Percentiles rank a stretch among this genome's conserved stretches.
Evolutionary conservation across 441 rosid species (phyloP).

Genomic region (Iberis amara): DNA sequence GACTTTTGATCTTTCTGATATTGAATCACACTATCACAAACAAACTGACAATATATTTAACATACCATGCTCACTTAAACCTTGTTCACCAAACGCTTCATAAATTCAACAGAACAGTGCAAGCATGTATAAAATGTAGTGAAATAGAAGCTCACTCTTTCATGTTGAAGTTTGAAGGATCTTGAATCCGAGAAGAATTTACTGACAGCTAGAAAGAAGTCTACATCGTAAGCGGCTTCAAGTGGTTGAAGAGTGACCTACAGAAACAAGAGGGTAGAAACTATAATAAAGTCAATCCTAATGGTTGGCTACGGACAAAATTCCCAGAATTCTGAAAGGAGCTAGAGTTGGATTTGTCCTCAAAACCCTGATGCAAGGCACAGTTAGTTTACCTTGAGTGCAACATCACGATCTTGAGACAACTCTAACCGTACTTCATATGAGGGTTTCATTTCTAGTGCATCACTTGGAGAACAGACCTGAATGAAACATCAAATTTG

Average conservation of each 20-base stretch:
- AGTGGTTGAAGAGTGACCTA: conserved; percentile 68
- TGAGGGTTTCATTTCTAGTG: conserved; percentile 42
- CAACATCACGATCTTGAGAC: conserved; percentile 47
- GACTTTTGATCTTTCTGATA: conserved; percentile 8
- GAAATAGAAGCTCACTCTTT: conserved; percentile 55
- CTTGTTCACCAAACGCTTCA: background rate
- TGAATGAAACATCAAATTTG: conserved; percentile 38
- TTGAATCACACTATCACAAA: background rate
- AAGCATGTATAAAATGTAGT: conserved; percentile 9
- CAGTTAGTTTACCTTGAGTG: conserved; percentile 48
- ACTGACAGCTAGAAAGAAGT: conserved; percentile 40
- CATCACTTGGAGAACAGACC: conserved; percentile 36
- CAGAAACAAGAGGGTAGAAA: conserved; percentile 19
- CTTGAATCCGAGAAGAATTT: conserved; percentile 45
- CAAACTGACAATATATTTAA: background rate
- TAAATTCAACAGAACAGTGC: background rate
- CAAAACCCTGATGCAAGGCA: conserved; percentile 24
- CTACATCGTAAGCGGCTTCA: conserved; percentile 50
- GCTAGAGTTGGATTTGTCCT: conserved; percentile 8
- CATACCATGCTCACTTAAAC: conserved; percentile 12
- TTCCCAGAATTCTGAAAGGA: conserved; percentile 8
- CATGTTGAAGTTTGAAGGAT: conserved; percentile 58
- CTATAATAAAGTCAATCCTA: conserved; percentile 15
- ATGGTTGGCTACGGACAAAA: conserved; percentile 18
- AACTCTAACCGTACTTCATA: conserved; percentile 55